phyloP scores from a whole-genome alignment of 192 early-diverging fungal genomes.

The Gaertneriomyces semiglobifer region DNA sequence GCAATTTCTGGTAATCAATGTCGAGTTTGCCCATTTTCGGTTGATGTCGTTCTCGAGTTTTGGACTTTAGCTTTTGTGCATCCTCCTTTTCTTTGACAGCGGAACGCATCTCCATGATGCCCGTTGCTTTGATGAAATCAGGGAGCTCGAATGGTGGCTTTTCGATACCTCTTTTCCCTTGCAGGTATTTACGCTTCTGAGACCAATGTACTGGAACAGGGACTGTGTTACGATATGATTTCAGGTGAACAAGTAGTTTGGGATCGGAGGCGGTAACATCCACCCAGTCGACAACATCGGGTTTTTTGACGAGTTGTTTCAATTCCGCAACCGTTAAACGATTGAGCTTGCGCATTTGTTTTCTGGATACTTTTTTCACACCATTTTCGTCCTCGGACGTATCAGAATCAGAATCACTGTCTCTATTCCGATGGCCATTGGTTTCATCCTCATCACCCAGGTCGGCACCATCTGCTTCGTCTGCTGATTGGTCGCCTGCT shows the following conservation, averaged over 20 bases:
- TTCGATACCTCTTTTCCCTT: constrained; percentile 94
- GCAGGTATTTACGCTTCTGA: constrained; percentile 94
- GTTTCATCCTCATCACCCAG: constrained; percentile 1
- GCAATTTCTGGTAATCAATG: constrained; percentile 96
- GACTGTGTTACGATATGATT: constrained; percentile 87
- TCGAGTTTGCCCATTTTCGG: constrained; percentile 97
- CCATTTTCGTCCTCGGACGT: constrained; percentile 11
- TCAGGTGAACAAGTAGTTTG: constrained; percentile 83
- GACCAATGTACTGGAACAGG: constrained; percentile 94
- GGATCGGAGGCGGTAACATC: constrained; percentile 92
- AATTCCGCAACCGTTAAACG: constrained; percentile 82
- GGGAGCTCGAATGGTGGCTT: constrained; percentile 87
- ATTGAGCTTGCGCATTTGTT: constrained; percentile 50
- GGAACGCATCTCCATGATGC: constrained; percentile 94
- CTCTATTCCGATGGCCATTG: constrained; percentile 12
- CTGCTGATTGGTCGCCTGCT: neutral
- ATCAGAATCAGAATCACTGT: constrained; percentile 18
- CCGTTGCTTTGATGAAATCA: constrained; percentile 96
- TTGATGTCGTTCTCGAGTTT: constrained; percentile 79
- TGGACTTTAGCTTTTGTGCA: constrained; percentile 70
- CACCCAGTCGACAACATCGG: constrained; percentile 96
- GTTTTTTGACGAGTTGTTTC: constrained; percentile 85
- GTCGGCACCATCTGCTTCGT: neutral
- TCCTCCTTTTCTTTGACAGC: constrained; percentile 87
- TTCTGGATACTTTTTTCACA: constrained; percentile 41